phyloP scores from a whole-genome alignment of 371 early-diverging fungal species.

The Rhizopus sp. region DNA sequence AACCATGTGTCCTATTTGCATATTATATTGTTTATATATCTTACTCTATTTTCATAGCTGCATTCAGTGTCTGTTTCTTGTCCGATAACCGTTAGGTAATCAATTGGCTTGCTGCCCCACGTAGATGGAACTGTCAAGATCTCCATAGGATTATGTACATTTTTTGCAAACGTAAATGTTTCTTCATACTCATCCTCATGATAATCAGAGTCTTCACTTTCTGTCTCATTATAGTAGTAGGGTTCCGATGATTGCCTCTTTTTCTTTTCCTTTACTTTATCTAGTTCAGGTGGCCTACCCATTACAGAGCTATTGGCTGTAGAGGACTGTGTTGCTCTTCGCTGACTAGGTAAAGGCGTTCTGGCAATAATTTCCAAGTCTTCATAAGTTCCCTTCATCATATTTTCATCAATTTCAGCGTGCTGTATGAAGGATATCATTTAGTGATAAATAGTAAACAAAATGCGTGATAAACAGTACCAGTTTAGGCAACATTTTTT shows the following conservation, averaged over 20 bases:
- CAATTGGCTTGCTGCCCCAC: conserved; percentile 11
- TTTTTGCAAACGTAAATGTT: conserved; percentile 31
- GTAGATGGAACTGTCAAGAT: conserved; percentile 15
- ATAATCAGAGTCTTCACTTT: conserved; percentile 21
- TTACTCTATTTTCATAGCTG: conserved; percentile 15
- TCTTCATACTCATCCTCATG: conserved; percentile 21
- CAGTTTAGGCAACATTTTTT: conserved; percentile 7
- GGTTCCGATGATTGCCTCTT: background rate
- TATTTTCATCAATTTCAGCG: conserved; percentile 7
- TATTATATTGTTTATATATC: background rate
- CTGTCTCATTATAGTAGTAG: conserved; percentile 18
- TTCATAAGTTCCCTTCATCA: conserved; percentile 17
- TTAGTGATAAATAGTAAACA: background rate
- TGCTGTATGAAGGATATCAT: conserved; percentile 6
- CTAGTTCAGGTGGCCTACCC: conserved; percentile 16
- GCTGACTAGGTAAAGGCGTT: background rate
- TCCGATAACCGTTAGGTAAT: conserved; percentile 26
- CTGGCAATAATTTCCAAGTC: conserved; percentile 1
- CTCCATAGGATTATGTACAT: conserved; percentile 19
- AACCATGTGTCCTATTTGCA: background rate
- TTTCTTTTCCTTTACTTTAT: background rate
- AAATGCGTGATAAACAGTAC: background rate
- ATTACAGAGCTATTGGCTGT: background rate
- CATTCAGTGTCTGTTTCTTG: conserved; percentile 30
- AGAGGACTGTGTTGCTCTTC: background rate